These are phyloP conservation scores for Penicillium sp. DNA, from an alignment of 2,329 filamentous ascomycete species.

Conservation along the genomic window DNA sequence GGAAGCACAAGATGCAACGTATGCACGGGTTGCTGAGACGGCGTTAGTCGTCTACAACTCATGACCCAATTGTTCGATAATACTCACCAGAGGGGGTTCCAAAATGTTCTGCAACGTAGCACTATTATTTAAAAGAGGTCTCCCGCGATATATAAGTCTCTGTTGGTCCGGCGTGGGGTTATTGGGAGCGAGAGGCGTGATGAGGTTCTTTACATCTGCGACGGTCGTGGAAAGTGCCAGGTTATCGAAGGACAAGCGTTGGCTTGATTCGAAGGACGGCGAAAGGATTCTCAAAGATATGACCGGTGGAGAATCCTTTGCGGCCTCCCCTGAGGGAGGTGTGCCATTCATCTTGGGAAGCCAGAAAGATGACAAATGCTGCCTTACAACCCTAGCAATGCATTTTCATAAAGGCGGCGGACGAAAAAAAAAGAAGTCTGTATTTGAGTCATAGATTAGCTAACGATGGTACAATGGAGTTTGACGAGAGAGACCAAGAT, in stretches of 20 bases:
- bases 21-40: conserved; percentile 23
- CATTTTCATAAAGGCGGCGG: neutral
- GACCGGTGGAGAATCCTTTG: neutral
- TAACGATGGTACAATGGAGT: neutral
- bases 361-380: neutral
- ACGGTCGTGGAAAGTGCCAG: conserved; percentile 44
- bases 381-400: neutral
- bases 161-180: conserved; percentile 46
- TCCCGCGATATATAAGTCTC: conserved; percentile 57
- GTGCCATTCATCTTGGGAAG: conserved; percentile 2
- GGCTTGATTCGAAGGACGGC: conserved; percentile 35
- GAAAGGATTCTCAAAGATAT: conserved; percentile 36
- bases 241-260: conserved; percentile 34
- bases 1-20: conserved; percentile 43
- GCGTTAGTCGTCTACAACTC: neutral
- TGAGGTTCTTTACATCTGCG: conserved; percentile 49
- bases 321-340: neutral
- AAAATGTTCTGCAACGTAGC: conserved; percentile 50
- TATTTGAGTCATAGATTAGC: neutral
- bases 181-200: conserved; percentile 48
- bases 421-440: neutral
- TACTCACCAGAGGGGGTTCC: conserved; percentile 48
- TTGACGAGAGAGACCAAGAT: neutral
- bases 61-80: neutral
- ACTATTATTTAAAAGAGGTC: conserved; percentile 48